Base-by-base conservation (phyloP, 768 basidiomycete genomes). In the Tephrocybe sp. region DNA sequence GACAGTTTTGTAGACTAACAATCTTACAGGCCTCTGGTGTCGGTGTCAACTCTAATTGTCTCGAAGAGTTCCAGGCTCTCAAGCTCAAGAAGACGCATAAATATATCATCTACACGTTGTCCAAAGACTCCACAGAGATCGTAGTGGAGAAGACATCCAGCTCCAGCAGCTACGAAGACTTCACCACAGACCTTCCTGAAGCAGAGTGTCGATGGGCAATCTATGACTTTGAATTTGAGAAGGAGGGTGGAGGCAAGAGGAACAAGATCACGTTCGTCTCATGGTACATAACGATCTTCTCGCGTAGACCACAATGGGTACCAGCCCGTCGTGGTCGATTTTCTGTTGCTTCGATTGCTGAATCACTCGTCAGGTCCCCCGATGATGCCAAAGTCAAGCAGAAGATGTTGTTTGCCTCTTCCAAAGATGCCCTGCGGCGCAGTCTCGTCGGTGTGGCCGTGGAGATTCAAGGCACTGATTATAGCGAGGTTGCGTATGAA, bases 381-480 rank as follows among this genome's bases (percentile, higher is more conserved):
- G 92, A 95, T 61, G 70, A 67, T 35, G 85, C 92, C 34, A 89
- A 82, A 71, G 78, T 95, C 69, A 93, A 89, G 72, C 76, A 82
- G 64, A 98, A 95, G 85, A 98, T 98, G 94, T 60, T 97, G 59
- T 88, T 82, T 70, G 87, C 96, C 2, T 86, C 92, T 15, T 98
- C 95, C 45, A 86, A 83, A 64, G 89, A 92, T 22, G 86, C 86
- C 4, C 70, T 99, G 56, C 80, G 82, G 60, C 81, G 78, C 46
- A 64, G 79, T 26, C 78, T 98, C 24, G 80, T 80, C 21, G 96
- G 94, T 47, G 78, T 97, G 56, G 75, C 80, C 4, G 64, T 80
- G 39, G 93, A 97, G 66, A 77, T 98, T 47, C 95, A 98, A 68
- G 94, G 82, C 49, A 94, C 89, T 36, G 92, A 92, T 36, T 71